phyloP scores from a whole-genome alignment of 2,329 filamentous ascomycete species.

The Aspergillus jensenii region DNA sequence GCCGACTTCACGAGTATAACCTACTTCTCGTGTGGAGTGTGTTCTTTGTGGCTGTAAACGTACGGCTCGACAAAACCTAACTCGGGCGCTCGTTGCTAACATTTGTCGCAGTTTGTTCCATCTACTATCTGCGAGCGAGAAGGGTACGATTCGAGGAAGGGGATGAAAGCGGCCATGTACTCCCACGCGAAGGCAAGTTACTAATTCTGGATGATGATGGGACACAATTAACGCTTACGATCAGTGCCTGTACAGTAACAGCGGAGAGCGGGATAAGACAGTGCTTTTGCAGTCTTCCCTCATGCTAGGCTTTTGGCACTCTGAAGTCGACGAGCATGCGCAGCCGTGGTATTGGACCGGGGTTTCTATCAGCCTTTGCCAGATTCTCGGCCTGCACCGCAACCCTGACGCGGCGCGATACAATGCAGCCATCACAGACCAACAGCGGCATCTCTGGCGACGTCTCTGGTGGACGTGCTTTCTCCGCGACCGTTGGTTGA shows the following conservation, averaged over 20 bases:
- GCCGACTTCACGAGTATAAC: slow-evolving; percentile 31
- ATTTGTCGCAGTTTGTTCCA: slow-evolving; percentile 25
- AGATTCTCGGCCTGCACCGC: slow-evolving; percentile 46
- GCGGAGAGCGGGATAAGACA: slow-evolving; percentile 41
- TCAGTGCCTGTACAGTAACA: slow-evolving; percentile 29
- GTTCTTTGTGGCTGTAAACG: slow-evolving; percentile 39
- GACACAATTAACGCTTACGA: neutral
- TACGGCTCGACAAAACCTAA: slow-evolving; percentile 8
- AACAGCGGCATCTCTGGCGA: slow-evolving; percentile 33
- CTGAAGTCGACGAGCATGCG: slow-evolving; percentile 41
- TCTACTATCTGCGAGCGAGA: slow-evolving; percentile 24
- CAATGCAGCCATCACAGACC: slow-evolving; percentile 21
- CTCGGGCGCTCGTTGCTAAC: neutral
- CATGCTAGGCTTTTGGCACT: slow-evolving; percentile 45
- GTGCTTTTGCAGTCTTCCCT: slow-evolving; percentile 45
- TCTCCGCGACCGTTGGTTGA: slow-evolving; percentile 43
- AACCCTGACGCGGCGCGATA: slow-evolving; percentile 16
- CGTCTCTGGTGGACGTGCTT: slow-evolving; percentile 45
- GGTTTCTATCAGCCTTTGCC: slow-evolving; percentile 45
- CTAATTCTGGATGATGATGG: slow-evolving; percentile 16
- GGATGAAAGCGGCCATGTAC: slow-evolving; percentile 39
- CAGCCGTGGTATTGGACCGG: slow-evolving; percentile 50
- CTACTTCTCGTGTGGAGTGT: slow-evolving; percentile 42
- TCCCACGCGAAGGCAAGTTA: slow-evolving; percentile 36
- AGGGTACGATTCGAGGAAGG: slow-evolving; percentile 34